A percentile compares a stretch with the other conserved stretches of the same genome.
Conservation (phyloP, 192 early-diverging fungal species). For the Umbelopsis vinacea region DNA sequence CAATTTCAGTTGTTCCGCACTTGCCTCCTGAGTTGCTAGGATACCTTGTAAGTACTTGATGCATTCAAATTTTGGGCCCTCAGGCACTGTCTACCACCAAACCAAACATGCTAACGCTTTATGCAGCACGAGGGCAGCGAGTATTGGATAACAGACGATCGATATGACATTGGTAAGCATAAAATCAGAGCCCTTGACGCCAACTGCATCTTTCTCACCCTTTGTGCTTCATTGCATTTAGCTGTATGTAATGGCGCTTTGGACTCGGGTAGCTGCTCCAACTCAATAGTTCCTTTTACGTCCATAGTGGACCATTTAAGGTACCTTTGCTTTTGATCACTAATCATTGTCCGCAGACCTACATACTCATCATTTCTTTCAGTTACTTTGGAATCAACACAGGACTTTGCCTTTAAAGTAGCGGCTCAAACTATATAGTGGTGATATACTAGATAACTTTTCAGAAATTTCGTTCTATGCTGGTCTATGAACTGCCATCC, state of each 20-base stretch:
- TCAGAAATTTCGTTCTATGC: too few species aligned
- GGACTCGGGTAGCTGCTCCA: conserved; percentile 27
- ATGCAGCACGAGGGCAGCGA: conserved; percentile 28
- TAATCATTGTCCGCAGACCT: not conserved
- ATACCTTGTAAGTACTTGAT: conserved; percentile 15
- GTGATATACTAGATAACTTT: too few species aligned
- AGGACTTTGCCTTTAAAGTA: not conserved
- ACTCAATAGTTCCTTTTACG: conserved; percentile 29
- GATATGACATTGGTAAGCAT: conserved; percentile 21
- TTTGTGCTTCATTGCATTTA: not conserved
- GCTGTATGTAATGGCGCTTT: conserved; percentile 21
- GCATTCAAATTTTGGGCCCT: too few species aligned
- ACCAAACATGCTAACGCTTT: too few species aligned
- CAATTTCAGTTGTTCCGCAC: conserved; percentile 27
- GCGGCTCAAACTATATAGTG: not conserved
- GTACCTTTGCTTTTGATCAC: not conserved
- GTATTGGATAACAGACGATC: conserved; percentile 30
- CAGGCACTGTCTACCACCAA: too few species aligned
- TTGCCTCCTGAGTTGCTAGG: conserved; percentile 26
- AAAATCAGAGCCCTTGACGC: not conserved
- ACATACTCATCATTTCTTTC: not conserved
- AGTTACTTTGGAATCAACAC: conserved; percentile 19
- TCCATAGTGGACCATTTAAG: conserved; percentile 26
- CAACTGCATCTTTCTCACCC: not conserved
- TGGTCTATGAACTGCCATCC: too few species aligned